Evolutionary conservation across 176 grass and related monocot genomes (phyloP), one percentile per base, ranked within the genome.

Genomic region (Aegilops speltoides): DNA sequence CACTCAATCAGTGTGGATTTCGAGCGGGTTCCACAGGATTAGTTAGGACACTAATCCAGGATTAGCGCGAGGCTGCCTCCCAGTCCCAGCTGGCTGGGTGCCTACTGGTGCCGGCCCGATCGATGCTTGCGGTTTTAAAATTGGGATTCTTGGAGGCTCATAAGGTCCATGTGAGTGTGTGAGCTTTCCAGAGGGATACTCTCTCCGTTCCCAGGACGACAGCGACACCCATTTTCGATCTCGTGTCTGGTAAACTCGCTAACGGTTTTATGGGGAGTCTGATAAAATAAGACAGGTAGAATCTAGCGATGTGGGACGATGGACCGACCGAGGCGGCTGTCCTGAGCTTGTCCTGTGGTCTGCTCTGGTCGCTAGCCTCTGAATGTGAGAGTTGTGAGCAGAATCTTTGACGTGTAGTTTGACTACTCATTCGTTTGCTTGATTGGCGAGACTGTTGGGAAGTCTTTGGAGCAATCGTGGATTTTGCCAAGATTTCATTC

Each of bases 11-110:
- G 64, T 62, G 76, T 87, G 86, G 86, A 85, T 82, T 88, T 88
- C 24, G 24, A 29, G 17, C 17, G 19, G 52, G 52, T 57, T 33
- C 63, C 37, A 20, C 19, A 60, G 63, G 82, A 78, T 85, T 17
- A 28, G 26, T 88, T 25, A 64, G 61, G 60, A 89, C 89, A 93
- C 67, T 83, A 93, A 90, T 84, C 91, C 94, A 64, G 64, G 84
- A 90, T 93, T 96, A 85, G 80, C 81, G 88, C 80, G 31, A 73
- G 3, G 17, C 26, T 93, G 91, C 56, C 80, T 77, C 88, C 87
- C 84, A 75, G 72, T 76, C 88, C 86, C 84, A 77, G 73, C 46
- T 88, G 79, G 73, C 86, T 64, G 76, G 8, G 17, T 57, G 52
- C 83, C 77, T 79, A 85, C 77, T 38, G 77, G 48, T 33, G 26